phyloP scores from a whole-genome alignment of 371 early-diverging fungal genomes.

The Mortierella sp. region DNA sequence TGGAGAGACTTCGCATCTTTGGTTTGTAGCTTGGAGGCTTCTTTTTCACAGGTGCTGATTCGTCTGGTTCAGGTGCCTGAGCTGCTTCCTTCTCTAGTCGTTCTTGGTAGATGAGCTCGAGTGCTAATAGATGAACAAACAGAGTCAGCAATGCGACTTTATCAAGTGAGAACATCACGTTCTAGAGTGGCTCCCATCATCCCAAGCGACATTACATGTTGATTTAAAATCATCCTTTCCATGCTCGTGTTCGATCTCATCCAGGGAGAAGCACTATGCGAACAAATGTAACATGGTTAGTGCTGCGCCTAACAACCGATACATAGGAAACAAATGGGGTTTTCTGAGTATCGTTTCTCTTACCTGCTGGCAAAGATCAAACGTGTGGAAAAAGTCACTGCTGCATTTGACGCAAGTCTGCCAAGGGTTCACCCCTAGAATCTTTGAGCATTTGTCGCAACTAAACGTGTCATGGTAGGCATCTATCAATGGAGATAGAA shows the following conservation, averaged over 20 bases:
- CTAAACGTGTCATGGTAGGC: slow-evolving; percentile 75
- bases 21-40: slow-evolving; percentile 31
- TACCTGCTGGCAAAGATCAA: slow-evolving; percentile 77
- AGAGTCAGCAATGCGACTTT: background rate
- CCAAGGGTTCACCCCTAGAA: slow-evolving; percentile 71
- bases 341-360: background rate
- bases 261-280: slow-evolving; percentile 64
- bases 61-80: slow-evolving; percentile 57
- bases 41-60: slow-evolving; percentile 34
- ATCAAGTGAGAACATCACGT: too few relatives aligned
- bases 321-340: background rate
- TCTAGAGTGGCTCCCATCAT: background rate
- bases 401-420: slow-evolving; percentile 76
- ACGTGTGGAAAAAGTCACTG: slow-evolving; percentile 73
- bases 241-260: slow-evolving; percentile 66
- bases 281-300: too few relatives aligned
- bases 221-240: slow-evolving; percentile 66
- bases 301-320: too few relatives aligned
- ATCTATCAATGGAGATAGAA: slow-evolving; percentile 51
- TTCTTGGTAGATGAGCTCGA: slow-evolving; percentile 44
- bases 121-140: slow-evolving; percentile 17
- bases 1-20: slow-evolving; percentile 33
- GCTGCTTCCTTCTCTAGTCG: slow-evolving; percentile 62
- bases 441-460: slow-evolving; percentile 75
- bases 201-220: slow-evolving; percentile 60